Base-by-base conservation (phyloP, 2,329 filamentous ascomycete species). In the Trichoderma guizhouense region DNA sequence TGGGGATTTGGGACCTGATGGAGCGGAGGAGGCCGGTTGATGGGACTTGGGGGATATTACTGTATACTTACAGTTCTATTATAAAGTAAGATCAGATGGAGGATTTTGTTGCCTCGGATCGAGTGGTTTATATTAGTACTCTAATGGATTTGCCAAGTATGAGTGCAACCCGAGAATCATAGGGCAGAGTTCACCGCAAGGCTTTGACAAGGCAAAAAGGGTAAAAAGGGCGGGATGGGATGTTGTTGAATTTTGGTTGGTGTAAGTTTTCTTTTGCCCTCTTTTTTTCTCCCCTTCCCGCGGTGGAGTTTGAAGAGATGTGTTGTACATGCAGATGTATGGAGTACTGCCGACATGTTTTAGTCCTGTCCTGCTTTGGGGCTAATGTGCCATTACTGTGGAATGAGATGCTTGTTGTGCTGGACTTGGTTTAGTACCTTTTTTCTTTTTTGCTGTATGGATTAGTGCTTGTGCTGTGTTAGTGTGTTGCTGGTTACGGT, bases 321-420 rank as follows among this genome's bases (percentile, higher is more conserved):
- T 61, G 66, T 69, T 69, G 66, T 69, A 69, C 66, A 69, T 69
- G 55, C 66, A 69, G 28, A 39, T 39, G 39, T 43, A 69, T 69
- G 66, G 65, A 68, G 65, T 24, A 53, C 12, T 69, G 28, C 64
- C 64, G 64, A 55, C 64, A 39, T 57, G 8, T 24, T 24, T 53
- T 67, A 34, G 47, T 7, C 32, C 36, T 43, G 60, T 24, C 14
- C 34, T 36, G 34, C 34, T 36, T 43, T 53, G 47, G 21, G 47
- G 34, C 34, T 62, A 43, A 26, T 39, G 32, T 53, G 47, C 43
- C 11, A 53, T 53, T 53, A 53, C 43, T 51, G 43, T 47, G 43
- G 43, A 47, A 47, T 47, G 18, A 11, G 43, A 47, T 47, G 43
- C 18, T 47, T n/a, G 43, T 47, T 47, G 43, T 47, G 18, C 43